Evolutionary conservation across 2,329 filamentous ascomycete species (phyloP), one percentile per base, ranked within the genome.

Genomic region (Trichoderma aggressivum): DNA sequence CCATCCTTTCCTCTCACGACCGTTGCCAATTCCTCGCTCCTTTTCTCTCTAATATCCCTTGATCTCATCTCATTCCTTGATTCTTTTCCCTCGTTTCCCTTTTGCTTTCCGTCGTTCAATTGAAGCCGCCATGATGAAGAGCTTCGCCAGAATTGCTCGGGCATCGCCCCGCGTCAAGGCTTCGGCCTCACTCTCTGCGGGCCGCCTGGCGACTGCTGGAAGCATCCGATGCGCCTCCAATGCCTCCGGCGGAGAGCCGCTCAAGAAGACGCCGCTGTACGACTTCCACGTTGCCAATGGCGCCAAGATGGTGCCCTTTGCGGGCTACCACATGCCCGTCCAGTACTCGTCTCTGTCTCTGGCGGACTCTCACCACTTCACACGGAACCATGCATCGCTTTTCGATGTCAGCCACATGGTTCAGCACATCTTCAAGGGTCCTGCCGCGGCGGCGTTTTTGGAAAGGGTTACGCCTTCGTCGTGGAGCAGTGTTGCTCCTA

Each of bases 391-490:
- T 81, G 92, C 93, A 71, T 97, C 94, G 74, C 84, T 99, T 74
- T 99, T 99, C 79, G 96, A 99, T 81, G 96, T 98, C 69, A 92
- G 92, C 80, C 96, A 98, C 84, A 98, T 98, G 95, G 94, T 91
- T 74, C 94, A 97, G 84, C 94, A 97, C 81, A 88, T 90, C 75
- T 90, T 99, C 79, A 89, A 89, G 65, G 96, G 96, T 0, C 89
- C 93, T 7, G 92, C 92, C 39, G 94, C 93, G 6, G 87, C 91
- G 30, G 88, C 88, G 5, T 96, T 98, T 79, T 88, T 99, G 43
- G 90, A 97, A 84, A 90, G 85, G 74, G 85, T 99, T 73, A 97
- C 94, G 0, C 96, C 96, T 0, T 90, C 91, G 14, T 89, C 90
- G 58, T 85, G 96, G 64, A 85, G 86, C 61, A 84, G 85, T 39